phyloP scores from a whole-genome alignment of 192 early-diverging fungal species.

The Pilaira anomala region DNA sequence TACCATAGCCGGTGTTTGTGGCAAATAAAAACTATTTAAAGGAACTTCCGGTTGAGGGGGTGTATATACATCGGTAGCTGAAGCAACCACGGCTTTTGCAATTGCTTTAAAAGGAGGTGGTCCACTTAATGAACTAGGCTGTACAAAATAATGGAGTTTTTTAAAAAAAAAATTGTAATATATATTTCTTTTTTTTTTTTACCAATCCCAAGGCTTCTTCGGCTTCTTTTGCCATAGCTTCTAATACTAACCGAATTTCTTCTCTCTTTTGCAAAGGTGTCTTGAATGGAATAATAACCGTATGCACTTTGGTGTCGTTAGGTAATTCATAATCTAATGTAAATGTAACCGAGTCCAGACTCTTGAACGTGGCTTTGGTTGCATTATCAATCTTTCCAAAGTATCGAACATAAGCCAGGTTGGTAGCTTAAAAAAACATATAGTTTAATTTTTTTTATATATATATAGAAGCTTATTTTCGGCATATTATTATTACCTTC shows the following conservation, averaged over 20 bases:
- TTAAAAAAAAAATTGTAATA: background rate
- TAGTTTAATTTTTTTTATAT: background rate
- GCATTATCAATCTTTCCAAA: slow-evolving; percentile 32
- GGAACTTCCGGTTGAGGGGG: background rate
- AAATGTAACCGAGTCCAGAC: slow-evolving; percentile 35
- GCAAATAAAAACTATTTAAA: slow-evolving; percentile 25
- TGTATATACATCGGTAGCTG: slow-evolving; percentile 24
- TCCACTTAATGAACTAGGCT: slow-evolving; percentile 35
- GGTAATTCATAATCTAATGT: slow-evolving; percentile 16
- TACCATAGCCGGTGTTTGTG: background rate
- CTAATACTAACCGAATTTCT: slow-evolving; percentile 40
- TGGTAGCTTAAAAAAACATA: slow-evolving; percentile 22
- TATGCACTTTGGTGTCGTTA: slow-evolving; percentile 18
- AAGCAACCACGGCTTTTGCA: slow-evolving; percentile 27
- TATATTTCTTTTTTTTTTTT: background rate
- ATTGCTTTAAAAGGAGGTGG: slow-evolving; percentile 38
- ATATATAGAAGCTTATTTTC: background rate
- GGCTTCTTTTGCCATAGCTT: slow-evolving; percentile 47
- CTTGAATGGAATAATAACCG: slow-evolving; percentile 33
- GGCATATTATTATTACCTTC: slow-evolving; percentile 11
- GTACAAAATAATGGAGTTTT: background rate
- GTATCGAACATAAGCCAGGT: slow-evolving; percentile 42
- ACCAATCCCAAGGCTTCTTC: slow-evolving; percentile 43
- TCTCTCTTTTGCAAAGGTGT: slow-evolving; percentile 32
- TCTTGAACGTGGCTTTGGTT: slow-evolving; percentile 35